Percentiles rank a stretch among this genome's conserved stretches.
phyloP scores from a whole-genome alignment of 1,284 basidiomycete genomes.

The Chiua sp. region DNA sequence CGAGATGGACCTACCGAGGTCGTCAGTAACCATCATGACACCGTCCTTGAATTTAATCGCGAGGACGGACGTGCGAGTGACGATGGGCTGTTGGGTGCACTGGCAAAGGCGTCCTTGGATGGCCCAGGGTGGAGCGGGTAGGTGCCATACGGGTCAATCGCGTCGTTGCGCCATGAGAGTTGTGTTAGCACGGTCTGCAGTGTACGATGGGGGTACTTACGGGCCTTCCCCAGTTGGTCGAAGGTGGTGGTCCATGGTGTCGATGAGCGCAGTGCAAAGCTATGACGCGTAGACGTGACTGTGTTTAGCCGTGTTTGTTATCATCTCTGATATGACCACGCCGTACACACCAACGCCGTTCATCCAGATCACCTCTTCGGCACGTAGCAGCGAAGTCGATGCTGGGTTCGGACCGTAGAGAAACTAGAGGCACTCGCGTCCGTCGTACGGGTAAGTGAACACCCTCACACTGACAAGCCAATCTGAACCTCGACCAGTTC shows the following conservation, averaged over 20 bases:
- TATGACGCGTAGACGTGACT: conserved; percentile 27
- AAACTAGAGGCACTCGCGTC: conserved; percentile 54
- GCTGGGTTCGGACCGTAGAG: conserved; percentile 35
- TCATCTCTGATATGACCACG: conserved; percentile 25
- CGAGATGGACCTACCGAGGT: conserved; percentile 69
- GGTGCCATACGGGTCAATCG: conserved; percentile 73
- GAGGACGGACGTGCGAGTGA: conserved; percentile 96
- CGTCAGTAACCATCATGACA: conserved; percentile 99
- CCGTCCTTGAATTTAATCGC: conserved; percentile 96
- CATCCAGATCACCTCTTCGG: too few species aligned
- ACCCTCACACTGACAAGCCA: too few species aligned
- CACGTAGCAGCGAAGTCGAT: too few species aligned
- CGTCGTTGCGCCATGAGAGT: conserved; percentile 67
- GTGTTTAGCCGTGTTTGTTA: conserved; percentile 30
- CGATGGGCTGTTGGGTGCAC: conserved; percentile 89
- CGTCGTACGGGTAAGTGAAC: conserved; percentile 53
- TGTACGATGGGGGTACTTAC: conserved; percentile 46
- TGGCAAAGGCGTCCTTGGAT: conserved; percentile 65
- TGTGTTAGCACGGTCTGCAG: conserved; percentile 1
- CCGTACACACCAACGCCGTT: conserved; percentile 18
- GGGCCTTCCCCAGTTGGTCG: conserved; percentile 80
- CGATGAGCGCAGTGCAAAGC: conserved; percentile 11
- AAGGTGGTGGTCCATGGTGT: conserved; percentile 68
- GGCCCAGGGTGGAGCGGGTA: conserved; percentile 72
- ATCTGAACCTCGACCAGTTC: conserved; percentile 46